A percentile compares a stretch with the other conserved stretches of the same genome.
Evolutionary conservation across 208 protist species (phyloP).

Genomic region (Acanthamoeba sp.): DNA sequence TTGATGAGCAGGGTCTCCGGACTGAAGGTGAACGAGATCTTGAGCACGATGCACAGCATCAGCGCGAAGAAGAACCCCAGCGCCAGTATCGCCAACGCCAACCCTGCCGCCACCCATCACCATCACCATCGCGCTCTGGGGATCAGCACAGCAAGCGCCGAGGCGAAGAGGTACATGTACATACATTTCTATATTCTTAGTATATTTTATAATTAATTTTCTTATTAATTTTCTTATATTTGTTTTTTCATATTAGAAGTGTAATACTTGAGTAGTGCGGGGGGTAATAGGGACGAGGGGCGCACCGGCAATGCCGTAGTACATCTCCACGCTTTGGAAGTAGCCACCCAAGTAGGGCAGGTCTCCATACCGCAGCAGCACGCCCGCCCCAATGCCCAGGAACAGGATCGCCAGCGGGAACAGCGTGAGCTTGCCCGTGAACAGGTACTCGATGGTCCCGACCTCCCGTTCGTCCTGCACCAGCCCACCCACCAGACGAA

Average conservation of each 20-base stretch:
- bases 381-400: constrained; percentile 47
- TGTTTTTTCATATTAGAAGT: too few relatives aligned
- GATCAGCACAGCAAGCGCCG: neutral
- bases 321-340: constrained; percentile 70
- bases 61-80: constrained; percentile 68
- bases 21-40: constrained; percentile 72
- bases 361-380: constrained; percentile 76
- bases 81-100: constrained; percentile 59
- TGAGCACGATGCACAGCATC: constrained; percentile 74
- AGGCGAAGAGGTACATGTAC: neutral
- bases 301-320: constrained; percentile 73
- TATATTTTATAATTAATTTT: too few relatives aligned
- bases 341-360: constrained; percentile 66
- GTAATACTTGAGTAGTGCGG: too few relatives aligned
- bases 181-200: too few relatives aligned
- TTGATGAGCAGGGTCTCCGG: constrained; percentile 53
- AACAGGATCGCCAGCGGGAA: constrained; percentile 75
- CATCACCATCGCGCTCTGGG: neutral
- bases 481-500: neutral
- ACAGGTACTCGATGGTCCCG: constrained; percentile 70
- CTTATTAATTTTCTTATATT: too few relatives aligned
- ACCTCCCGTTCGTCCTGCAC: constrained; percentile 59
- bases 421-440: constrained; percentile 78
- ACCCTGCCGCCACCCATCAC: constrained; percentile 15
- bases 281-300: neutral